A percentile compares a stretch with the other conserved stretches of the same genome.
Conservation (phyloP, 768 basidiomycete species). For the Cyathus striatus region DNA sequence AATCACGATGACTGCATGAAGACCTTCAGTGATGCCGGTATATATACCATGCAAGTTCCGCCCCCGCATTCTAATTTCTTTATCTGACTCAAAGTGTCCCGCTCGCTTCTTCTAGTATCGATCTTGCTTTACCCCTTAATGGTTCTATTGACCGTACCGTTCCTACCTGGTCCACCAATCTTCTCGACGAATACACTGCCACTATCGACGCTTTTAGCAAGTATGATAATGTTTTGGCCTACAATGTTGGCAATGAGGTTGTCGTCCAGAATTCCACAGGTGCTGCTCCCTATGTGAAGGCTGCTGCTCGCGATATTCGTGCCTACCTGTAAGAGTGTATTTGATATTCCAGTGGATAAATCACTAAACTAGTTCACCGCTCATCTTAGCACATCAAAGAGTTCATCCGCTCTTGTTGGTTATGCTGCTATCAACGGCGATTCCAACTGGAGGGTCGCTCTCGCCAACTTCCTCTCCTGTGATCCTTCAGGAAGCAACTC, state of each 20-base stretch:
- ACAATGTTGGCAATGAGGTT: conserved; percentile 89
- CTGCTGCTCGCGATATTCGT: conserved; percentile 84
- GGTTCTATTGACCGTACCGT: conserved; percentile 73
- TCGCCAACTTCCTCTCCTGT: conserved; percentile 81
- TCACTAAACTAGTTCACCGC: conserved; percentile 4
- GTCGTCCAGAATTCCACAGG: conserved; percentile 46
- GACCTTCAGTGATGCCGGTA: conserved; percentile 68
- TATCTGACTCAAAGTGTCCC: conserved; percentile 4
- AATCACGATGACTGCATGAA: conserved; percentile 90
- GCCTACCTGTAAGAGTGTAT: conserved; percentile 66
- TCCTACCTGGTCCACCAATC: conserved; percentile 77
- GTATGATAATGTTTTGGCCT: conserved; percentile 88
- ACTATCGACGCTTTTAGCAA: conserved; percentile 79
- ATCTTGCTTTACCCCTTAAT: conserved; percentile 79
- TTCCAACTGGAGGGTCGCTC: conserved; percentile 50
- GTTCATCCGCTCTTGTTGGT: conserved; percentile 65
- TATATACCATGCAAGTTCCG: conserved; percentile 77
- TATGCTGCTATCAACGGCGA: conserved; percentile 83
- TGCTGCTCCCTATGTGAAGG: conserved; percentile 80
- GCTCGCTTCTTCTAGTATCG: conserved; percentile 52
- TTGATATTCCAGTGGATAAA: background rate
- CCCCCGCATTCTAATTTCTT: conserved; percentile 2
- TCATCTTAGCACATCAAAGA: conserved; percentile 50
- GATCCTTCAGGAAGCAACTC: conserved; percentile 50
- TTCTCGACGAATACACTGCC: conserved; percentile 70